phyloP scores from a whole-genome alignment of 495 filamentous ascomycete genomes.

The Jackrogersella multiformis region DNA sequence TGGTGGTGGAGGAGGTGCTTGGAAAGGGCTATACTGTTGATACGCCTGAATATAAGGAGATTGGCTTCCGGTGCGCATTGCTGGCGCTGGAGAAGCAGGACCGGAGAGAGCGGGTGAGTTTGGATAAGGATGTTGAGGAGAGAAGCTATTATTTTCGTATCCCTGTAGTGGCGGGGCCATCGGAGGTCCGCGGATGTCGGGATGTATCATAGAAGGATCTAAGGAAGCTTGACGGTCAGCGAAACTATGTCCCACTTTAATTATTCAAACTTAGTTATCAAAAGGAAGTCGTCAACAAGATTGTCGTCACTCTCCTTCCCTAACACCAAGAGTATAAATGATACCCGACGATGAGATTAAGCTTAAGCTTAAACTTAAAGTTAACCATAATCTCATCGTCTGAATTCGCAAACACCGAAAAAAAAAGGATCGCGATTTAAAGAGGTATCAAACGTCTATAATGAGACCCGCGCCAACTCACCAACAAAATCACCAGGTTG shows the following conservation, averaged over 20 bases:
- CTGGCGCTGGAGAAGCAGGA: slow-evolving; percentile 54
- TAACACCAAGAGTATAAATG: not conserved
- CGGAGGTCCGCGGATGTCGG: slow-evolving; percentile 52
- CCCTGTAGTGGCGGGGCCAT: slow-evolving; percentile 55
- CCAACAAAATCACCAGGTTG: slow-evolving; percentile 73
- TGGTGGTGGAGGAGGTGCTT: slow-evolving; percentile 33
- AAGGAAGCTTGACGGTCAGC: slow-evolving; percentile 47
- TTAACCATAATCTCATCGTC: not conserved
- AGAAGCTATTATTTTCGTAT: slow-evolving; percentile 52
- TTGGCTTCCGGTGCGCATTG: slow-evolving; percentile 53
- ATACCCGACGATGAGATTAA: not conserved
- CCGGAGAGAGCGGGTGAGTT: slow-evolving; percentile 56
- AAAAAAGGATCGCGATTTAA: slow-evolving; percentile 6
- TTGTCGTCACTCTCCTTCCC: not conserved
- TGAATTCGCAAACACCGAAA: not conserved
- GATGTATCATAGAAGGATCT: slow-evolving; percentile 62
- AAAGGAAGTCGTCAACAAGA: slow-evolving; percentile 56
- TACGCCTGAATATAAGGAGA: slow-evolving; percentile 56
- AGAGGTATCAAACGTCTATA: slow-evolving; percentile 31
- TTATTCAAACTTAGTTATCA: slow-evolving; percentile 29
- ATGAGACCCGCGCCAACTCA: slow-evolving; percentile 67
- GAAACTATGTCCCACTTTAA: slow-evolving; percentile 14
- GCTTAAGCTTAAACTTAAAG: not conserved
- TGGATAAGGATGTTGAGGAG: slow-evolving; percentile 54
- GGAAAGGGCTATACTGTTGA: slow-evolving; percentile 43